Conservation (phyloP, 768 basidiomycete genomes). For the Collybiopsis luxurians region DNA sequence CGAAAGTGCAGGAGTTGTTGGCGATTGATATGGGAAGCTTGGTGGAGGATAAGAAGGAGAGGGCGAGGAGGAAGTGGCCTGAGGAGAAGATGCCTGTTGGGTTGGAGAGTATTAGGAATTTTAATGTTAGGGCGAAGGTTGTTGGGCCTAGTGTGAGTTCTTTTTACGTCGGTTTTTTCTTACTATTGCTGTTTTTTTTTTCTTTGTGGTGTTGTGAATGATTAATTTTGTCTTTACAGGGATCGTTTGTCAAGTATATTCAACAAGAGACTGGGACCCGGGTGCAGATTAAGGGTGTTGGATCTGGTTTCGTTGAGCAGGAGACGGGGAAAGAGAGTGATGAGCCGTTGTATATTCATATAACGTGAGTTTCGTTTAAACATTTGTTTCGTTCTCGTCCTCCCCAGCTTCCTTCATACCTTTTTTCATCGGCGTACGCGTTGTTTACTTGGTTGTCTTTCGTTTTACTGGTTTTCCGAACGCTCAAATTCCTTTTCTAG, state of each 20-base stretch:
- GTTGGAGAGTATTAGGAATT: constrained; percentile 89
- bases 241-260: constrained; percentile 97
- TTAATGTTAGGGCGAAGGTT: constrained; percentile 96
- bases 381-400: constrained; percentile 12
- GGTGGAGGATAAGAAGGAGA: constrained; percentile 76
- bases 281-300: constrained; percentile 95
- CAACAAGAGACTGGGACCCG: constrained; percentile 94
- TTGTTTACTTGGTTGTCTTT: too few relatives aligned
- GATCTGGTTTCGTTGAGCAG: constrained; percentile 92
- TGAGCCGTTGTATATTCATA: constrained; percentile 89
- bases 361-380: constrained; percentile 87
- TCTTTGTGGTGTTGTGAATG: background rate
- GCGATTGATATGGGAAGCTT: constrained; percentile 74
- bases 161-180: too few relatives aligned
- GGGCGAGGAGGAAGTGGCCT: too few relatives aligned
- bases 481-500: constrained; percentile 14
- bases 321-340: constrained; percentile 87
- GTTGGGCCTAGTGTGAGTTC: constrained; percentile 84
- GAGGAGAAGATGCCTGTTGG: constrained; percentile 93
- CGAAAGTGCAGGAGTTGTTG: constrained; percentile 72
- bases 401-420: background rate
- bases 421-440: background rate
- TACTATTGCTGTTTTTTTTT: too few relatives aligned
- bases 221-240: constrained; percentile 41
- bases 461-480: background rate